Conservation (phyloP, 805 yeast species). For the Kodamaea kaohsiungensis region DNA sequence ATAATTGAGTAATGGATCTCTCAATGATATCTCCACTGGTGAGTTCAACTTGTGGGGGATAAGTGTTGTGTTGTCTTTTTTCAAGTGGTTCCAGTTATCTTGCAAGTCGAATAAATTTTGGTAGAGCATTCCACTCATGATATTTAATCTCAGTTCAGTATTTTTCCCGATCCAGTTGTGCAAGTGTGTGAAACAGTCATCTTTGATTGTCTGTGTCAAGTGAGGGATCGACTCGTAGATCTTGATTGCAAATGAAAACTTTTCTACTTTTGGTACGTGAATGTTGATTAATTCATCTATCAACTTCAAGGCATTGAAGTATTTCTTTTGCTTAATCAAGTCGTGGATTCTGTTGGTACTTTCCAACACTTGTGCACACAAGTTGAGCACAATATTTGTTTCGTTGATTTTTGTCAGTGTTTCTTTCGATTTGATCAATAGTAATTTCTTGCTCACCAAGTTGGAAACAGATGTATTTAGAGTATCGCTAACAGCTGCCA, state of each 20-base stretch:
- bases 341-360: slow-evolving; percentile 84
- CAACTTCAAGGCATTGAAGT: slow-evolving; percentile 83
- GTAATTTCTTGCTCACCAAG: slow-evolving; percentile 61
- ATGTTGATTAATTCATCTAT: slow-evolving; percentile 71
- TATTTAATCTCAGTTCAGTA: slow-evolving; percentile 59
- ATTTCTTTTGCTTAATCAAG: slow-evolving; percentile 68
- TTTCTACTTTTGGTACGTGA: slow-evolving; percentile 68
- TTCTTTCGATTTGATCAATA: slow-evolving; percentile 59
- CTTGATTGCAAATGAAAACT: slow-evolving; percentile 72
- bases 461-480: slow-evolving; percentile 66
- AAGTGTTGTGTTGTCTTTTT: slow-evolving; percentile 42
- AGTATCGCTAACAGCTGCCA: slow-evolving; percentile 55
- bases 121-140: slow-evolving; percentile 56
- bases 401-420: slow-evolving; percentile 68
- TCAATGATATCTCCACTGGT: slow-evolving; percentile 76
- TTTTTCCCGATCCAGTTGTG: slow-evolving; percentile 63
- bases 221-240: slow-evolving; percentile 77
- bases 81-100: slow-evolving; percentile 56
- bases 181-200: slow-evolving; percentile 67
- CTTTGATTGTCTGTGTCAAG: slow-evolving; percentile 68
- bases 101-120: slow-evolving; percentile 58
- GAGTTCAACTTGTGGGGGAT: slow-evolving; percentile 73
- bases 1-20: slow-evolving; percentile 54
- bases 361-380: slow-evolving; percentile 80
- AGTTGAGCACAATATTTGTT: slow-evolving; percentile 65